phyloP scores from a whole-genome alignment of 331 rosid species.

The Malus hybrid region DNA sequence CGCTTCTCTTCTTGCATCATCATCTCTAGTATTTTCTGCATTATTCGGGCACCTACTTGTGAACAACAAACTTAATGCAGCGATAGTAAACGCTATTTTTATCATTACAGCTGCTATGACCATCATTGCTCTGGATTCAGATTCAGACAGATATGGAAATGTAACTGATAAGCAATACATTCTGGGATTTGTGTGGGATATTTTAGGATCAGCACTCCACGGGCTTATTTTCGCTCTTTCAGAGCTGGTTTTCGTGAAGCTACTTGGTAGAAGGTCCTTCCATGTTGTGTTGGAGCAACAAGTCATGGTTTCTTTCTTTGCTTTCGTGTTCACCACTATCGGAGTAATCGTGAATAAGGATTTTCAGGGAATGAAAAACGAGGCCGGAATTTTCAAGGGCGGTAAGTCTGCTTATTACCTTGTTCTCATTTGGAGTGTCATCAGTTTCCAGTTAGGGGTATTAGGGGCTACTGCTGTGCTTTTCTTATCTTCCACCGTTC shows the following conservation, averaged over 20 bases:
- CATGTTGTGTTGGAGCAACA: slow-evolving; percentile 91
- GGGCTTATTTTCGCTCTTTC: slow-evolving; percentile 92
- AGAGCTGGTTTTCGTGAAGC: slow-evolving; percentile 60
- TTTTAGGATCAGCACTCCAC: slow-evolving; percentile 84
- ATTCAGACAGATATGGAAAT: slow-evolving; percentile 61
- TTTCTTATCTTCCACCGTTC: slow-evolving; percentile 60
- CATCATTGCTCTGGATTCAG: slow-evolving; percentile 84
- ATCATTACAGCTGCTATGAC: slow-evolving; percentile 65
- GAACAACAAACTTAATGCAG: slow-evolving; percentile 59
- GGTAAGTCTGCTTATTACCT: slow-evolving; percentile 55
- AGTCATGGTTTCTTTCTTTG: slow-evolving; percentile 71
- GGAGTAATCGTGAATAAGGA: slow-evolving; percentile 49
- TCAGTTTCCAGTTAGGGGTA: slow-evolving; percentile 71
- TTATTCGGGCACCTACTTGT: slow-evolving; percentile 69
- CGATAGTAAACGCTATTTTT: slow-evolving; percentile 57
- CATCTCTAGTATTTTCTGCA: slow-evolving; percentile 79
- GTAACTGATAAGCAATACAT: slow-evolving; percentile 52
- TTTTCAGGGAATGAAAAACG: slow-evolving; percentile 54
- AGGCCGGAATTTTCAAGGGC: slow-evolving; percentile 53
- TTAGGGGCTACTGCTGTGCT: slow-evolving; percentile 73
- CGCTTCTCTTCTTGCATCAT: slow-evolving; percentile 76
- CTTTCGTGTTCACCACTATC: slow-evolving; percentile 63
- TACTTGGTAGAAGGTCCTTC: slow-evolving; percentile 65
- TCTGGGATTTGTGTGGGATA: slow-evolving; percentile 77
- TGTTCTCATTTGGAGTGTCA: slow-evolving; percentile 64